A percentile compares a stretch with the other conserved stretches of the same genome.
Evolutionary conservation across 805 yeast genomes (phyloP).

Genomic region (Candida maris): DNA sequence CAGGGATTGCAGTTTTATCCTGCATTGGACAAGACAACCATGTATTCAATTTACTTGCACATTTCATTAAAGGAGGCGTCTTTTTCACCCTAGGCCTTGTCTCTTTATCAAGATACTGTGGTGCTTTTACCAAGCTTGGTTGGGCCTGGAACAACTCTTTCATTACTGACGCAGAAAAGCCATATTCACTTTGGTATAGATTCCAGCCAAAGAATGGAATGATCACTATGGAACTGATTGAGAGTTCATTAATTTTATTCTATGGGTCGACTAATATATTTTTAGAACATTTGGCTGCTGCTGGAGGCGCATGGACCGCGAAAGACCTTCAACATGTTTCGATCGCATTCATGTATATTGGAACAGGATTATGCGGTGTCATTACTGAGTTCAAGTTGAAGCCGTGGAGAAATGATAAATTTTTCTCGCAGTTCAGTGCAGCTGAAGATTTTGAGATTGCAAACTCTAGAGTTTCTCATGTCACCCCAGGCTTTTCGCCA

Average conservation of each 20-base stretch:
- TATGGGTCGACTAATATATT: slow-evolving; percentile 90
- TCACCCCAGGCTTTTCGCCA: slow-evolving; percentile 75
- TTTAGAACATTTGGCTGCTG: slow-evolving; percentile 77
- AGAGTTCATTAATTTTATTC: slow-evolving; percentile 73
- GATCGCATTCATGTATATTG: slow-evolving; percentile 87
- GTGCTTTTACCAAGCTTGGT: slow-evolving; percentile 70
- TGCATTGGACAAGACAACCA: slow-evolving; percentile 62
- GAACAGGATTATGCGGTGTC: slow-evolving; percentile 89
- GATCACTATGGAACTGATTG: slow-evolving; percentile 82
- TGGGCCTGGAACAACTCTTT: slow-evolving; percentile 81
- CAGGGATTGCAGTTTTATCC: slow-evolving; percentile 62
- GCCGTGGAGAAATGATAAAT: slow-evolving; percentile 48
- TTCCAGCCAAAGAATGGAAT: slow-evolving; percentile 39
- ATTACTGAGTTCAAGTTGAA: slow-evolving; percentile 66
- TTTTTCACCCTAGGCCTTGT: slow-evolving; percentile 73
- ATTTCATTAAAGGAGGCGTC: slow-evolving; percentile 93
- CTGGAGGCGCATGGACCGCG: slow-evolving; percentile 83
- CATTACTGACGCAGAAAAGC: slow-evolving; percentile 24
- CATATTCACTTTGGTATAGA: slow-evolving; percentile 31
- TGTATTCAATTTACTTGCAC: slow-evolving; percentile 85
- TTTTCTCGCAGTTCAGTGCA: slow-evolving; percentile 19
- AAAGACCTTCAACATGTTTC: slow-evolving; percentile 88
- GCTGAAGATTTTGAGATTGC: slow-evolving; percentile 12
- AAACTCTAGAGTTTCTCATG: slow-evolving; percentile 22
- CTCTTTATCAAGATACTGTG: slow-evolving; percentile 83